A percentile compares a stretch with the other conserved stretches of the same genome.
Evolutionary conservation across 2,329 filamentous ascomycete species (phyloP).

Genomic region (Lasiodiplodia hormozganensis): DNA sequence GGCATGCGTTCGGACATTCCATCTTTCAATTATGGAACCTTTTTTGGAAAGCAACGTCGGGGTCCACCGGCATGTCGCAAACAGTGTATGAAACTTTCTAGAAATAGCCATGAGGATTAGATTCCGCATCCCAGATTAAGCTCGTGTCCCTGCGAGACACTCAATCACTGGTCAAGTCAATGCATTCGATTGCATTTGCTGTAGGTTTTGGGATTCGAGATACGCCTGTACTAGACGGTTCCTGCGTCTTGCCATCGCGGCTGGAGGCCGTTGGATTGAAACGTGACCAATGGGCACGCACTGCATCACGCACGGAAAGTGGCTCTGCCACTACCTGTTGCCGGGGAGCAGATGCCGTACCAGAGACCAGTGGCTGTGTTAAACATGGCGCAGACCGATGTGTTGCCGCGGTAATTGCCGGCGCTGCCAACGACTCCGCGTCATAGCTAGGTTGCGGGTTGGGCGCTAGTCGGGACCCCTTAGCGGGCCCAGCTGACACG

Average conservation of each 20-base stretch:
- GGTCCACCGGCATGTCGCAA: too few species aligned
- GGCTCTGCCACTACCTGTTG: background rate
- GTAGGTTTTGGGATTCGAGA: background rate
- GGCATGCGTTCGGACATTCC: too few species aligned
- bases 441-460: background rate
- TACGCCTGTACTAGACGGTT: background rate
- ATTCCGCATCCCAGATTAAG: background rate
- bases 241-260: background rate
- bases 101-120: too few species aligned
- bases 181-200: background rate
- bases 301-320: constrained; percentile 7
- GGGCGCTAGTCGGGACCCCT: background rate
- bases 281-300: constrained; percentile 12
- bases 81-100: too few species aligned
- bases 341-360: background rate
- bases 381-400: background rate
- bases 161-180: constrained; percentile 17
- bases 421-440: background rate
- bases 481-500: background rate
- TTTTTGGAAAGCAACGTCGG: too few species aligned
- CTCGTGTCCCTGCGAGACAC: background rate
- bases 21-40: too few species aligned
- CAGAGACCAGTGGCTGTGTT: background rate
- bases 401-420: background rate
- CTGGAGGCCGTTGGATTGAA: background rate